phyloP scores from a whole-genome alignment of 202 grass and related monocot genomes.

The Miscanthus sacchariflorus region DNA sequence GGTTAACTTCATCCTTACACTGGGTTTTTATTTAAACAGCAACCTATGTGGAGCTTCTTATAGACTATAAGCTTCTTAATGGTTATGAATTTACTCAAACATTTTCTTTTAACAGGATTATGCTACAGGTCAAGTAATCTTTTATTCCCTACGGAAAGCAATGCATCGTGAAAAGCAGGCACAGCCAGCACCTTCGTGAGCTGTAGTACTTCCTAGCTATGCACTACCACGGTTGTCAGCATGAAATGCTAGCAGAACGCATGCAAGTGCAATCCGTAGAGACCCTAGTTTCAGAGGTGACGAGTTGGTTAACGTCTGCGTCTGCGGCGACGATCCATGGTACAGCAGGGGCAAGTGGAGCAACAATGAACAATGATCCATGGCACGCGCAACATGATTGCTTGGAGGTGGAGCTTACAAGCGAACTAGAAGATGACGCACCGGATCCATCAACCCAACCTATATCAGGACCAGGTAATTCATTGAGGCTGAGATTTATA shows the following conservation, averaged over 20 bases:
- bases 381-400: too few species aligned
- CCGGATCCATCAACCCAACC: background rate
- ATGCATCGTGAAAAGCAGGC: background rate
- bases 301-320: too few species aligned
- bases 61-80: background rate
- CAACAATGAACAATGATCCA: background rate
- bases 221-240: background rate
- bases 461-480: background rate
- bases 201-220: background rate
- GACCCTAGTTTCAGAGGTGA: background rate
- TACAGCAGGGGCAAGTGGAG: background rate
- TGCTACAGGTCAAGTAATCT: background rate
- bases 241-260: background rate
- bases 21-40: background rate
- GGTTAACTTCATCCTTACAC: conserved; percentile 8
- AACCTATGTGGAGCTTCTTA: background rate
- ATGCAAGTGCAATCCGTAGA: background rate
- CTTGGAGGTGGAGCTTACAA: background rate
- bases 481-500: background rate
- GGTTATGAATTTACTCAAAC: background rate
- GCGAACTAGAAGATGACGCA: background rate
- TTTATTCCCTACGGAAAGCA: background rate
- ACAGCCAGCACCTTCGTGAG: background rate
- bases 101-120: background rate
- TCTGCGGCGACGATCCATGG: background rate